Base-by-base conservation (phyloP, 116 monocot genomes). In the Posidonia oceanica region DNA sequence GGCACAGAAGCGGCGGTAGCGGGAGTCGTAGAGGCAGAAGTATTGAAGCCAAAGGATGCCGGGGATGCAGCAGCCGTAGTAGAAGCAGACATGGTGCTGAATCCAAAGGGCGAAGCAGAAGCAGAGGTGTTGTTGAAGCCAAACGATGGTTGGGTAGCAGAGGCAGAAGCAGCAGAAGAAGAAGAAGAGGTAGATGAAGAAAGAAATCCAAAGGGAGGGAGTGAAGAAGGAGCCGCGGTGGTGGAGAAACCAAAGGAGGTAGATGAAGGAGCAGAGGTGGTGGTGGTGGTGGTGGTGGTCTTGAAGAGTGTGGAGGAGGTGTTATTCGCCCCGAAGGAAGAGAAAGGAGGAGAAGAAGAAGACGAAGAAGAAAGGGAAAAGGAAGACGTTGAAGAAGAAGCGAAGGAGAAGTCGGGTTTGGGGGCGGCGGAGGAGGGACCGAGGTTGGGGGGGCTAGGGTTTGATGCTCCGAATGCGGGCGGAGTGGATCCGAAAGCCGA, bases 361-460 rank as follows among this genome's bases (percentile, higher is more conserved):
- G 64, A 39, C 38, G 17, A 66, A 4, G 52, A 38, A 3, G 65
- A 54, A 11, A 53, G 5, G 36, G 65, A 55, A 39, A 36, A 39
- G 11, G 55, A 37, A 11, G 65, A 2, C 0, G 64, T 17, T 1
- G 73, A 63, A 8, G 64, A 64, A 41, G 39, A 15, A 17, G 73
- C 36, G 29, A 68, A 68, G 3, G 38, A 29, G 36, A 71, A 71
- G 64, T 4, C 17, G 0, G 14, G 36, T 3, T 56, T 42, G 22
- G 18, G 14, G 13, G 68, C 23, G 22, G 53, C 0, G 68, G 29
- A 5, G 36, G 68, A 68, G 1, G 52, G 12, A 52, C 12, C 60
- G 7, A 40, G 70, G 39, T 54, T 21, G 15, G 58, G n/a, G 58
- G 67, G 36, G 72, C 52, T 20, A 23, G 74, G 37, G 36, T 64